phyloP scores from a whole-genome alignment of 2,329 filamentous ascomycete species.

The Metarhizium anisopliae region DNA sequence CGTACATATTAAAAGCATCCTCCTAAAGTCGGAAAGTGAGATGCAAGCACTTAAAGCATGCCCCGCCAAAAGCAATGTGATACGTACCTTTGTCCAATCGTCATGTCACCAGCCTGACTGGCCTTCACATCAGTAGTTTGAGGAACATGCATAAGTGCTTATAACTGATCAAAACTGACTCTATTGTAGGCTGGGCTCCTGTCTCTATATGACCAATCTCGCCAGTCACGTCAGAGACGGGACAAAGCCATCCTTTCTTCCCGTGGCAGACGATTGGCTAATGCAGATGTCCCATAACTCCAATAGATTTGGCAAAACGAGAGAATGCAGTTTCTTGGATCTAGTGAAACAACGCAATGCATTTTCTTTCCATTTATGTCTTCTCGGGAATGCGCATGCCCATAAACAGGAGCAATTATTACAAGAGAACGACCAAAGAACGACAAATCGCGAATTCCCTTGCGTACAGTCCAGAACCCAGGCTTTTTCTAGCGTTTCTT shows the following conservation, averaged over 20 bases:
- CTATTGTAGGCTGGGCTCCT: background rate
- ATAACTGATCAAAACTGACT: background rate
- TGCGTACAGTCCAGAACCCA: background rate
- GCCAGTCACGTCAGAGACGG: background rate
- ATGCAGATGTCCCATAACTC: background rate
- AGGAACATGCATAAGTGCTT: too few relatives aligned
- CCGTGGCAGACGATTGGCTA: background rate
- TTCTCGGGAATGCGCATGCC: background rate
- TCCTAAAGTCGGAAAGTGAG: too few relatives aligned
- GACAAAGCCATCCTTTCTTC: background rate
- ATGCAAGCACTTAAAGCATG: too few relatives aligned
- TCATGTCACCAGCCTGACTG: too few relatives aligned
- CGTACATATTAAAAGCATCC: too few relatives aligned
- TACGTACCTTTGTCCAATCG: too few relatives aligned
- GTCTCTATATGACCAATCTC: background rate
- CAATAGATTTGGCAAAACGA: background rate
- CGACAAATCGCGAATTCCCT: background rate
- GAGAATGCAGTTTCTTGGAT: background rate
- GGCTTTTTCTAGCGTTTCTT: constrained; percentile 5
- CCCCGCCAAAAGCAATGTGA: too few relatives aligned
- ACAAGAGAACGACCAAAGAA: background rate
- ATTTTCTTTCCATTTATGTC: background rate
- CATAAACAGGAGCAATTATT: background rate
- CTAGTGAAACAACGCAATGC: background rate
- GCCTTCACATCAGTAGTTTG: too few relatives aligned